Percentiles rank a stretch among this genome's conserved stretches.
Evolutionary conservation across 208 protist genomes (phyloP).

Genomic region (Leishmania major): DNA sequence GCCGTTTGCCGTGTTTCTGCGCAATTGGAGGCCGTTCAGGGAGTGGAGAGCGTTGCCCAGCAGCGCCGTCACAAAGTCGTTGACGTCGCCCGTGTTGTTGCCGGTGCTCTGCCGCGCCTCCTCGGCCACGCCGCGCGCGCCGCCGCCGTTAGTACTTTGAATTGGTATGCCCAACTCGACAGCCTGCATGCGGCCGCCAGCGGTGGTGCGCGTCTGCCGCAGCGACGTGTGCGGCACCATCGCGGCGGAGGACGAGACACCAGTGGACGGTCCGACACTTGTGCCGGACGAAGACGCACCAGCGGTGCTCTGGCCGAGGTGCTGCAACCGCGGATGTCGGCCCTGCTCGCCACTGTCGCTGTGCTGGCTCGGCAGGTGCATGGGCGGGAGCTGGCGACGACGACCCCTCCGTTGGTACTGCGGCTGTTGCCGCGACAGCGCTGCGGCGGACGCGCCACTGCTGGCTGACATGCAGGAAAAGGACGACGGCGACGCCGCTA

Average conservation of each 20-base stretch:
- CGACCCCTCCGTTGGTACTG: not conserved
- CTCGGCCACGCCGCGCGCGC: not conserved
- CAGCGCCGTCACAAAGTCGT: not conserved
- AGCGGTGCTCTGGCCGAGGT: not conserved
- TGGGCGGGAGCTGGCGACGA: slow-evolving; percentile 12
- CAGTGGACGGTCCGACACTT: not conserved
- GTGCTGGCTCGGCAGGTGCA: slow-evolving; percentile 17
- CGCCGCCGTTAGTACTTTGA: not conserved
- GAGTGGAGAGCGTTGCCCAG: slow-evolving; percentile 7
- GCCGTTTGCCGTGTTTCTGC: not conserved
- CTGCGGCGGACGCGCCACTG: not conserved
- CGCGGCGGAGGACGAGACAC: not conserved
- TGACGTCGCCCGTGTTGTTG: slow-evolving; percentile 12
- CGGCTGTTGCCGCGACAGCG: not conserved
- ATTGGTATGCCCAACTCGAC: slow-evolving; percentile 15
- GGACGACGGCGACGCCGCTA: not conserved
- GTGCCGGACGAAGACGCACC: not conserved
- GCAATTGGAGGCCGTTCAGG: not conserved
- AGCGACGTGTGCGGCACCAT: slow-evolving; percentile 9
- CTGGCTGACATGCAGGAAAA: slow-evolving; percentile 7
- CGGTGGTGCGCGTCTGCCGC: slow-evolving; percentile 7
- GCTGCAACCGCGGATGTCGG: not conserved
- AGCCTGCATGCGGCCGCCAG: not conserved
- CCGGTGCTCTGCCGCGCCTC: slow-evolving; percentile 7
- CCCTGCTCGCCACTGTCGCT: not conserved